These are phyloP conservation scores for Pichia eremophila DNA, from an alignment of 805 yeast species.

Conservation along the genomic window DNA sequence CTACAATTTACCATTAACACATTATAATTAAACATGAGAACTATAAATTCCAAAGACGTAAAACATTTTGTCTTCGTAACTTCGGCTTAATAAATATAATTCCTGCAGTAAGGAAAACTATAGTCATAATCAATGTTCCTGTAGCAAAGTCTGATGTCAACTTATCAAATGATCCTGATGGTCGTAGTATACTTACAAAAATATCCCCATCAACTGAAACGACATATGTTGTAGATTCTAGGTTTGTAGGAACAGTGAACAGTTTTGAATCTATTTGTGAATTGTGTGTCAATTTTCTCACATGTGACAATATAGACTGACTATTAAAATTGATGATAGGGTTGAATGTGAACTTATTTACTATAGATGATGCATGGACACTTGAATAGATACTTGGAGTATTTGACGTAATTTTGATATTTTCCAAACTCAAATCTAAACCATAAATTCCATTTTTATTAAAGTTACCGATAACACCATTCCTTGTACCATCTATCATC, in stretches of 20 bases:
- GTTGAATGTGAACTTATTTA: constrained; percentile 56
- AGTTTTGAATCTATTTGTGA: constrained; percentile 19
- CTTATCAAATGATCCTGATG: constrained; percentile 77
- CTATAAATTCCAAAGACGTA: constrained; percentile 36
- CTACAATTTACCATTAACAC: too few species aligned
- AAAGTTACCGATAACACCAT: constrained; percentile 25
- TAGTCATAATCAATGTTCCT: constrained; percentile 50
- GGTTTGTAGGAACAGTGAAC: constrained; percentile 46
- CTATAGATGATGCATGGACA: constrained; percentile 36
- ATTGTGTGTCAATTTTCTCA: constrained; percentile 29
- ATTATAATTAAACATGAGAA: too few species aligned
- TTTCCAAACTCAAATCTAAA: neutral
- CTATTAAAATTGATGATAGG: constrained; percentile 49
- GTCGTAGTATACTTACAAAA: constrained; percentile 69
- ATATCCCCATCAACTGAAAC: constrained; percentile 61
- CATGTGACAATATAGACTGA: constrained; percentile 40
- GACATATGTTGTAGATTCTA: constrained; percentile 75
- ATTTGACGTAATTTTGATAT: constrained; percentile 23
- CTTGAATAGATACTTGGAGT: constrained; percentile 16
- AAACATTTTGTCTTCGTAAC: constrained; percentile 44
- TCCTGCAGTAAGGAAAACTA: constrained; percentile 38
- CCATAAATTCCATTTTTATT: constrained; percentile 33
- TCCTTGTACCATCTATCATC: constrained; percentile 58
- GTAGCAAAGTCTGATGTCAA: constrained; percentile 62
- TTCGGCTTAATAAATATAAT: constrained; percentile 47